Percentiles rank a stretch among this genome's conserved stretches.
These are phyloP conservation scores for Cyberlindnera xishuangbannaensis DNA, from an alignment of 805 yeast species.

Conservation along the genomic window DNA sequence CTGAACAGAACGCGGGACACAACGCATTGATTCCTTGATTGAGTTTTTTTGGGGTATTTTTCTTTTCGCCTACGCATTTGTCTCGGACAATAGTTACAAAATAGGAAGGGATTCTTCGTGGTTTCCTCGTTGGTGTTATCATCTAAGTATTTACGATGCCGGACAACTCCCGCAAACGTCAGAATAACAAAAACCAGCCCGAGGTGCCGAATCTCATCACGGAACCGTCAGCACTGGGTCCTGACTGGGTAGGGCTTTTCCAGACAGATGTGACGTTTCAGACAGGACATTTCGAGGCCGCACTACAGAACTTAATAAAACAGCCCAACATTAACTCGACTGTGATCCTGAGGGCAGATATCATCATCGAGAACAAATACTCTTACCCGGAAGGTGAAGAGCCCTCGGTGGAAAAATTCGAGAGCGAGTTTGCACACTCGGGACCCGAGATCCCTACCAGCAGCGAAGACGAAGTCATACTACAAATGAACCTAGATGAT, in stretches of 20 bases:
- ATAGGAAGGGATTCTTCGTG: too few relatives aligned
- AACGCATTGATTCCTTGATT: too few relatives aligned
- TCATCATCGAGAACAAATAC: conserved; percentile 47
- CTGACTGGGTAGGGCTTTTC: conserved; percentile 58
- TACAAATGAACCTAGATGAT: conserved; percentile 35
- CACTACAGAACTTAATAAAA: conserved; percentile 72
- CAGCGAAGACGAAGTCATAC: conserved; percentile 19
- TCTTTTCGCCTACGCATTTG: too few relatives aligned
- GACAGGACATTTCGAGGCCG: conserved; percentile 56
- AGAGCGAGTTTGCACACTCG: conserved; percentile 22
- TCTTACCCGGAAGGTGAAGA: conserved; percentile 26
- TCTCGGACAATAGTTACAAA: too few relatives aligned
- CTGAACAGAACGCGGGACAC: too few relatives aligned
- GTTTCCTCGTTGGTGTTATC: too few relatives aligned
- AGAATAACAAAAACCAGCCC: conserved; percentile 13
- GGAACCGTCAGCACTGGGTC: conserved; percentile 44
- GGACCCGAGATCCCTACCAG: conserved; percentile 29
- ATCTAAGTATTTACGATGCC: too few relatives aligned
- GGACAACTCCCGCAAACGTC: conserved; percentile 12
- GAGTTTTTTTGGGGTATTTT: too few relatives aligned
- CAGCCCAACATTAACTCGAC: conserved; percentile 92
- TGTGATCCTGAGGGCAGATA: conserved; percentile 83
- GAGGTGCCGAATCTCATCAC: conserved; percentile 35
- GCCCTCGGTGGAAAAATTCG: conserved; percentile 19
- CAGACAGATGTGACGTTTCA: conserved; percentile 43